Percentiles rank a stretch among this genome's conserved stretches.
Conservation (phyloP, 1,139 yeast genomes). For the Zygosaccharomyces pseudobailii region DNA sequence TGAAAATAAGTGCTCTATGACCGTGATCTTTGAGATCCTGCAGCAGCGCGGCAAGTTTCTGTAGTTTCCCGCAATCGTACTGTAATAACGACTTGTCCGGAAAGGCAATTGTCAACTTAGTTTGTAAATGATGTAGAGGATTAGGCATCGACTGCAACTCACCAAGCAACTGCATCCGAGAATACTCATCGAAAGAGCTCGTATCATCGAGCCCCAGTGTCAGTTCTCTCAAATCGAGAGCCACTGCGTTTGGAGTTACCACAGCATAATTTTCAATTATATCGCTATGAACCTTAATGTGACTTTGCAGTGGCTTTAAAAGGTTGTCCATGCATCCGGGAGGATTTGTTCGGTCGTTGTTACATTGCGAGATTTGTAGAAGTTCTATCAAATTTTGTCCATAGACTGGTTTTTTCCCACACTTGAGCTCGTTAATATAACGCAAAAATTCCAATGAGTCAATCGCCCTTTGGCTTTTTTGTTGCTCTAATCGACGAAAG, state of each 20-base stretch:
- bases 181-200: slow-evolving; percentile 21
- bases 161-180: slow-evolving; percentile 38
- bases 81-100: slow-evolving; percentile 91
- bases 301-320: slow-evolving; percentile 35
- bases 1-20: slow-evolving; percentile 90
- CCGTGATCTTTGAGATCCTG: slow-evolving; percentile 79
- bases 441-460: slow-evolving; percentile 52
- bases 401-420: slow-evolving; percentile 52
- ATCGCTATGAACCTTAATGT: slow-evolving; percentile 40
- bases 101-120: slow-evolving; percentile 85
- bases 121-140: slow-evolving; percentile 82
- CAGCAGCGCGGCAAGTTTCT: slow-evolving; percentile 68
- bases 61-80: slow-evolving; percentile 96
- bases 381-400: slow-evolving; percentile 44
- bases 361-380: neutral
- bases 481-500: slow-evolving; percentile 51
- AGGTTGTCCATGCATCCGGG: slow-evolving; percentile 22
- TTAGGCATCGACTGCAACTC: slow-evolving; percentile 43
- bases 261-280: slow-evolving; percentile 74
- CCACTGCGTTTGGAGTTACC: slow-evolving; percentile 81
- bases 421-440: slow-evolving; percentile 62
- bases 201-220: slow-evolving; percentile 31
- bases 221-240: slow-evolving; percentile 66
- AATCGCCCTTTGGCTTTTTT: slow-evolving; percentile 47
- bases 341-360: neutral